Evolutionary conservation across 1,139 yeast genomes (phyloP), one percentile per base, ranked within the genome.

Genomic region (Zhuliangozyma blackwelliae): DNA sequence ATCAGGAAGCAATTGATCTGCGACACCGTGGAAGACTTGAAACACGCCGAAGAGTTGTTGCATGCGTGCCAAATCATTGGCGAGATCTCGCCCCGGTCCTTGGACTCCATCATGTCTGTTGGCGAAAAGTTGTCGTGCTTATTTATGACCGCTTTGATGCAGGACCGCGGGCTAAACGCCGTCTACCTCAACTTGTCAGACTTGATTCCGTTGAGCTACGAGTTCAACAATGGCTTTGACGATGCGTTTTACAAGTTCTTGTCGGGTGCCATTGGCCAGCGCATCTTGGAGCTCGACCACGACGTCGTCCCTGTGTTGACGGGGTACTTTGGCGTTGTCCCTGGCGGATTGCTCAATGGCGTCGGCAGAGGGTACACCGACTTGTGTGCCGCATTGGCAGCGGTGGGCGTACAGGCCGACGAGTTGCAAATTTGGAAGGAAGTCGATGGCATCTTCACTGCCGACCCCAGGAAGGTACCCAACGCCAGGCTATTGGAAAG

Each of bases 281-380:
- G 69, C 44, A 69, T 88, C 11, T 51, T 63, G 29, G 61, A 59
- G 16, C 63, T 76, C 30, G 74, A 72, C 12, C 72, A 72, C 16
- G 74, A 64, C 37, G 65, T 62, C n/a, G 79, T 88, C 26, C 98
- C 98, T 1, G 97, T 92, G 1, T 73, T 92, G 39, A 92, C 98
- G 21, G 98, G 98, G 2, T 92, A 87, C 60, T 92, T 92, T 54
- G 98, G 98, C 23, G 70, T 79, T 28, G 88, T 92, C 10, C 97
- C 97, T 22, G 97, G 97, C 46, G 97, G 98, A 12, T 68, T 92
- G 40, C 68, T 92, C 48, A 85, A 84, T 51, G 89, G 94, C 38
- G 94, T 92, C 41, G 98, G 98, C 31, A 79, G 98, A 57, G 98
- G 98, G 22, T 92, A 92, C 61, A 92, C 98, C 11, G 98, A 92